Percentiles rank a stretch among this genome's conserved stretches.
phyloP scores from a whole-genome alignment of 2,329 filamentous ascomycete genomes.

The Mycosphaerella sp. region DNA sequence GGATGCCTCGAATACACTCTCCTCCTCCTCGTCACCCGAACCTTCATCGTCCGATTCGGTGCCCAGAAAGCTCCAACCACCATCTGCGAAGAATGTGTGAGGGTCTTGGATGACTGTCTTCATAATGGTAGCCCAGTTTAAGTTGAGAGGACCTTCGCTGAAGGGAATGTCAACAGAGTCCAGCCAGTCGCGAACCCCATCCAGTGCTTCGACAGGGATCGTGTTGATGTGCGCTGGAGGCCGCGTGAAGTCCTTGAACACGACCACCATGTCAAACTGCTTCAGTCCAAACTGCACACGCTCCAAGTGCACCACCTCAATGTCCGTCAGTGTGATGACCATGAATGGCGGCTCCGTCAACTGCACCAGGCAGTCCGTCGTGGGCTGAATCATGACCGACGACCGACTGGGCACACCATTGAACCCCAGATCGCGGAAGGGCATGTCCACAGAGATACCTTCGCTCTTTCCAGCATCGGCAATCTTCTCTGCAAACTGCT shows the following conservation, averaged over 20 bases:
- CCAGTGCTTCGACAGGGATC: conserved; percentile 89
- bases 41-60: conserved; percentile 83
- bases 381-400: conserved; percentile 92
- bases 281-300: conserved; percentile 93
- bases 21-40: conserved; percentile 70
- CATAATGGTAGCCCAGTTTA: conserved; percentile 99
- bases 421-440: conserved; percentile 93
- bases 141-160: conserved; percentile 88
- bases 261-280: conserved; percentile 97
- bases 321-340: conserved; percentile 89
- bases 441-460: conserved; percentile 88
- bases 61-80: conserved; percentile 89
- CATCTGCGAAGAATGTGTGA: conserved; percentile 90
- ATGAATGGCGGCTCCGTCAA: conserved; percentile 95
- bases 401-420: conserved; percentile 93
- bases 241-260: conserved; percentile 96
- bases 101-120: conserved; percentile 94
- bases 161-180: conserved; percentile 93
- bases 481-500: conserved; percentile 94
- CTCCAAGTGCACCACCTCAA: conserved; percentile 93
- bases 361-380: conserved; percentile 94
- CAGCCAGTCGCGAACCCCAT: conserved; percentile 95
- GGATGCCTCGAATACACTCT: conserved; percentile 85
- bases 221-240: conserved; percentile 93
- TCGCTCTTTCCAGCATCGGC: conserved; percentile 90